These are phyloP conservation scores for Bipolaris cookei DNA, from an alignment of 2,329 filamentous ascomycete genomes.

Conservation along the genomic window DNA sequence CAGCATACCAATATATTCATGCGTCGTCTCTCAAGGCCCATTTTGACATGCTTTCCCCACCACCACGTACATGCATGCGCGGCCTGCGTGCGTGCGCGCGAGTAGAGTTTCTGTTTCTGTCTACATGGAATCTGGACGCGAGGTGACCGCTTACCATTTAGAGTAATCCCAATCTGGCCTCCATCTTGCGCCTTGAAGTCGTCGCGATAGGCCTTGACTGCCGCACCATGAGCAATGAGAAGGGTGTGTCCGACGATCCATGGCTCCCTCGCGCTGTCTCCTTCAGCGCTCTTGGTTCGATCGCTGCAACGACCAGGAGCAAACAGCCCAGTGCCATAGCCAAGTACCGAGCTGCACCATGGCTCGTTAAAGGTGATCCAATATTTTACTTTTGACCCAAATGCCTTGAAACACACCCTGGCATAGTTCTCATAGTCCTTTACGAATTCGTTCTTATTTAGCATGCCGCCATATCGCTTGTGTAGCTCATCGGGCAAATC, in stretches of 20 bases:
- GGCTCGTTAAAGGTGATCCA: constrained; percentile 95
- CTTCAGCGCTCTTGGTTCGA: constrained; percentile 70
- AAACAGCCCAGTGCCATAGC: constrained; percentile 78
- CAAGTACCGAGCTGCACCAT: constrained; percentile 81
- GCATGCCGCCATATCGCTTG: constrained; percentile 78
- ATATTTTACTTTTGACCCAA: constrained; percentile 77
- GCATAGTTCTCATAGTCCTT: constrained; percentile 82
- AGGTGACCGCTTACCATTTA: constrained; percentile 67
- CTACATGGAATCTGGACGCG: constrained; percentile 15
- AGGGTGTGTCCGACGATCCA: constrained; percentile 85
- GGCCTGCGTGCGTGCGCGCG: constrained; percentile 20
- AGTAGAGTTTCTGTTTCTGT: constrained; percentile 18
- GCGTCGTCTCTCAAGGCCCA: no score
- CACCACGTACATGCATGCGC: background rate
- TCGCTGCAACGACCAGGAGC: constrained; percentile 84
- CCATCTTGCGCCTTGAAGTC: constrained; percentile 76
- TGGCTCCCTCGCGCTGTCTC: constrained; percentile 77
- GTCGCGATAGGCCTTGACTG: constrained; percentile 81
- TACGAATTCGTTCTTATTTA: constrained; percentile 83
- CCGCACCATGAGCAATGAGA: constrained; percentile 78
- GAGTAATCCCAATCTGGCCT: constrained; percentile 84
- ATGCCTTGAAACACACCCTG: constrained; percentile 73
- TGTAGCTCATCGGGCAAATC: constrained; percentile 81
- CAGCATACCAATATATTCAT: constrained; percentile 18
- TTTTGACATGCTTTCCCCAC: background rate